These are phyloP conservation scores for Ottelia alismoides DNA, from an alignment of 106 monocot genomes.

Conservation along the genomic window DNA sequence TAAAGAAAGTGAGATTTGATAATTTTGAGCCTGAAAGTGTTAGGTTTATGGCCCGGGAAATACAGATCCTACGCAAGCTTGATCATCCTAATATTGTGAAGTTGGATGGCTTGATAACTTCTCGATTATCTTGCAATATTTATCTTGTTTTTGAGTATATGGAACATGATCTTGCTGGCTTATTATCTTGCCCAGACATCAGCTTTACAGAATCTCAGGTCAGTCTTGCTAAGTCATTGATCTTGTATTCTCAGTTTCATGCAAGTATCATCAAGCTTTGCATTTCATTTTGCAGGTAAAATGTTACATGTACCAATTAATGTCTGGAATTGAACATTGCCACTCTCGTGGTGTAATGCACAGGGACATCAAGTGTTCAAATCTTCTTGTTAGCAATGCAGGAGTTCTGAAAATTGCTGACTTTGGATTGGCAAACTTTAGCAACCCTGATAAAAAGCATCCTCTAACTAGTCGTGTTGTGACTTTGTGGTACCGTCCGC, in stretches of 20 bases:
- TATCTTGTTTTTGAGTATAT: constrained; percentile 86
- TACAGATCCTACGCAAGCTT: constrained; percentile 63
- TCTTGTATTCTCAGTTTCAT: too few relatives aligned
- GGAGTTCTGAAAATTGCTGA: constrained; percentile 76
- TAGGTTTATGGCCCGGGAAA: constrained; percentile 77
- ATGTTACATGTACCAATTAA: constrained; percentile 70
- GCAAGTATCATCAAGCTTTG: not conserved
- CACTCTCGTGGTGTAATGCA: constrained; percentile 59
- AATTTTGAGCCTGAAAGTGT: constrained; percentile 70
- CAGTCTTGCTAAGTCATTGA: not conserved
- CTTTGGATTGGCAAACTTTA: constrained; percentile 71
- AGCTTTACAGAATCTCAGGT: constrained; percentile 63
- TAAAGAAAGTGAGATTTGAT: too few relatives aligned
- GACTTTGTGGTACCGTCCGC: constrained; percentile 82
- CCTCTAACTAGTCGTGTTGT: constrained; percentile 66
- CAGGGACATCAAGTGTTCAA: constrained; percentile 72
- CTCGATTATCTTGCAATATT: constrained; percentile 40
- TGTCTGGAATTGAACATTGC: constrained; percentile 77
- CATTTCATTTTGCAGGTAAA: constrained; percentile 33
- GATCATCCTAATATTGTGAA: too few relatives aligned
- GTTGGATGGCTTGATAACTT: constrained; percentile 60
- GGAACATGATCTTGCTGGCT: constrained; percentile 83
- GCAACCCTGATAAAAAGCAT: constrained; percentile 9
- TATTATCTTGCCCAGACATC: constrained; percentile 51
- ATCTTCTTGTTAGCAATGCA: constrained; percentile 59